These are phyloP conservation scores for Trypanosoma melophagium DNA, from an alignment of 208 protist genomes.

Conservation along the genomic window DNA sequence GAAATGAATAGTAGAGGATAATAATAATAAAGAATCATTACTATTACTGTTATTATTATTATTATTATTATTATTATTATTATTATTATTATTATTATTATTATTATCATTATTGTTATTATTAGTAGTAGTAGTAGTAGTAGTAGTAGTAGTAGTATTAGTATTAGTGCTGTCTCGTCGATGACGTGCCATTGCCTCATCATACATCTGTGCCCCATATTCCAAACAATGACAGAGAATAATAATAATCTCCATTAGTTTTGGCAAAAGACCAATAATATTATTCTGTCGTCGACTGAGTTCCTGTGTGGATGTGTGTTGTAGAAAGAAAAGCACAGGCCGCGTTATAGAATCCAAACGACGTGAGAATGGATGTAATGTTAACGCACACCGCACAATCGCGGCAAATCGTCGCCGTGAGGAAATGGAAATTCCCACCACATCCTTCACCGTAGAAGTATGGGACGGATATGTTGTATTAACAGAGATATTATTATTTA, in stretches of 20 bases:
- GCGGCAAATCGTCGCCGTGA: neutral
- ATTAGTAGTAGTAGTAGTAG: too few species aligned
- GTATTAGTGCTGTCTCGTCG: neutral
- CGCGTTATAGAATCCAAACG: constrained; percentile 14
- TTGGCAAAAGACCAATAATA: constrained; percentile 20
- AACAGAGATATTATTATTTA: too few species aligned
- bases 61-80: neutral
- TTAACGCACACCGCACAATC: neutral
- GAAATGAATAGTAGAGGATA: neutral
- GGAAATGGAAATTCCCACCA: constrained; percentile 5
- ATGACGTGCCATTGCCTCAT: neutral
- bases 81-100: neutral
- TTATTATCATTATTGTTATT: too few species aligned
- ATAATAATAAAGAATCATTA: neutral
- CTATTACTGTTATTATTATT: neutral
- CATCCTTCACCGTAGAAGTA: constrained; percentile 6
- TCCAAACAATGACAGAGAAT: constrained; percentile 20
- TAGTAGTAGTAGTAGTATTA: too few species aligned
- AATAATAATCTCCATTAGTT: constrained; percentile 32
- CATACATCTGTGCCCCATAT: neutral
- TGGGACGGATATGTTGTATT: too few species aligned
- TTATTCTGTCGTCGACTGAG: constrained; percentile 29
- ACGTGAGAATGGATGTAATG: constrained; percentile 22
- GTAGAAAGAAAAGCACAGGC: constrained; percentile 22
- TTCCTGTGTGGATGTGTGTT: constrained; percentile 12